Evolutionary conservation across 352 stramenopile species (phyloP), one percentile per base, ranked within the genome.

Genomic region (Saprolegnia parasitica): DNA sequence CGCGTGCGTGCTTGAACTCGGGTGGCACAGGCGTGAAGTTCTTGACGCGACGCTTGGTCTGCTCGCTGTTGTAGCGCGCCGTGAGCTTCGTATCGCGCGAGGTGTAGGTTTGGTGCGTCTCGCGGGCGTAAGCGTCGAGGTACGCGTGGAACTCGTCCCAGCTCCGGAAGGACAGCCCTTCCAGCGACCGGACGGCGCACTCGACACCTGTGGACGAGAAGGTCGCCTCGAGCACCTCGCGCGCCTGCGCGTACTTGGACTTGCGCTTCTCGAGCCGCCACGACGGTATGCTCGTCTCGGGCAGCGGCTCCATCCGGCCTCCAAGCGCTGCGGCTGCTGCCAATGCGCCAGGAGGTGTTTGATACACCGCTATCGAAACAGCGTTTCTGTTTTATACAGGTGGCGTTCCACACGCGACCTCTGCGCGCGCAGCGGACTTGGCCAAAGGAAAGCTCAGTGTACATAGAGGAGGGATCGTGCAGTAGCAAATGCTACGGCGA

Each of bases 71-170:
- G 58, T 67, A 67, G 20, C 58, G 58, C 58, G 42, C 40, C 11
- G 58, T 67, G 18, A 42, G 49, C 58, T 67, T 67, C 37, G 40
- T 55, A 24, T 67, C 58, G 40, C 58, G 58, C n/a, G 58, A 67
- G 29, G 56, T 67, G 40, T 67, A 67, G 3, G 40, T n/a, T 21
- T 67, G 58, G 24, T 67, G 49, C 39, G 58, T 56, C 29, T 67
- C 58, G 20, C 35, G 23, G 21, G 50, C 50, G 58, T 67, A 67
- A 5, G 21, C 42, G 20, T 67, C 35, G 37, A 67, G 29, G 13
- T 40, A 21, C 20, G 39, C 58, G 24, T 67, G 35, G 42, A 67
- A 67, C 18, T 67, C 58, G 21, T 67, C 26, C 58, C 58, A 67
- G 20, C 37, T 42, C 26, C 21, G 37, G n/a, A 67, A 67, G 4